Evolutionary conservation across 2,329 filamentous ascomycete genomes (phyloP), one percentile per base, ranked within the genome.

Genomic region (Escovopsis weberi): DNA sequence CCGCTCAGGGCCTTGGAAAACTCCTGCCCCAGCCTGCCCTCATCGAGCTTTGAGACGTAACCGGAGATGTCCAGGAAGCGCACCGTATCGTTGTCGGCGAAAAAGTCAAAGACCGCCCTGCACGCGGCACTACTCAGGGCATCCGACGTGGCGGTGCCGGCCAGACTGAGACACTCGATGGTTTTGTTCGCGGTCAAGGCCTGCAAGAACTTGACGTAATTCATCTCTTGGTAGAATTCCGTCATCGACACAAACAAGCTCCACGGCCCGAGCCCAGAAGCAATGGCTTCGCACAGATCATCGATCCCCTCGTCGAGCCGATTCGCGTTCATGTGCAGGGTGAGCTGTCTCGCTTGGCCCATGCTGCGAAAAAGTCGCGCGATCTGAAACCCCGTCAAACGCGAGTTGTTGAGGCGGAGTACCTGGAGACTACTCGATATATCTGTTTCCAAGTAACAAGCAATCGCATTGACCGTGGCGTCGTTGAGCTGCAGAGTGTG

Each of bases 41-140:
- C 73, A 48, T 77, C 73, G 6, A 77, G 59, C 53, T 74, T 75
- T 37, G 71, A 69, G 38, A 67, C 68, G 50, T 69, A 75, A 2
- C 73, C 73, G 1, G 73, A 76, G 7, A 76, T 57, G 48, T 77
- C 72, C 2, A 77, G 62, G 44, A 63, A 74, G n/a, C 62, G 66
- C 37, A 76, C 57, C 0, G 66, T 68, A 7, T 58, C 54, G 53
- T 76, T 77, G 26, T 59, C 58, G n/a, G 64, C 59, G 36, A 77
- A 70, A 40, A 77, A 68, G 4, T 64, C 59, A 26, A 68, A 66
- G 1, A 76, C 57, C 0, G 69, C 64, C 36, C 62, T 57, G 41
- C 68, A 68, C 2, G 70, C 68, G n/a, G 63, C 62, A 12, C 61
- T 56, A 47, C 66, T 69, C 42, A 66, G 53, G 38, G 68, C 55